Evolutionary conservation across 2,329 filamentous ascomycete species (phyloP), one percentile per base, ranked within the genome.

Genomic region (Colletotrichum eleusines): DNA sequence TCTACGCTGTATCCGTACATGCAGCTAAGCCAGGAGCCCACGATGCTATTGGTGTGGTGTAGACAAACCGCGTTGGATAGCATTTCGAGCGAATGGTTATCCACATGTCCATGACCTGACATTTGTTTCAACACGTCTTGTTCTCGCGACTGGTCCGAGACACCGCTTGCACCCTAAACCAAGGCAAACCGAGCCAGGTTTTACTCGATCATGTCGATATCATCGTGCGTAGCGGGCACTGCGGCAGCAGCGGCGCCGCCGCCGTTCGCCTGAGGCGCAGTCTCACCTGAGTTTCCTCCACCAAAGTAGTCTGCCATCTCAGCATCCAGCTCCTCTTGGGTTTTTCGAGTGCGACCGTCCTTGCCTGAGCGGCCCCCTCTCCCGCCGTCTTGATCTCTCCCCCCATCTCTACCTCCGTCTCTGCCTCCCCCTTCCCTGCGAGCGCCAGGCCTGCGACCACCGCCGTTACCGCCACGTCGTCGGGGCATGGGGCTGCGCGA

Each of bases 251-350:
- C 80, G 65, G 76, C 81, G 50, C 80, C 75, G 62, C 74, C 80
- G 40, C 77, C 78, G 68, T 79, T 76, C 8, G 77, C 73, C 33
- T 77, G 82, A 46, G 80, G 82, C n/a, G 77, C 80, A 62, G 77
- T 81, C 58, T 81, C 77, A 57, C 76, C 80, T 67, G 76, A 42
- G 51, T 58, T 61, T 61, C 76, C 78, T 33, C 83, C 84, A 38
- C 87, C 90, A 85, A 94, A 98, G 81, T 98, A 98, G 78, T 97
- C 94, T 38, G 91, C 94, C 95, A 98, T 98, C 82, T 98, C 95
- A n/a, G 93, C 94, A 79, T 98, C 95, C 50, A 98, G 85, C 79
- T 98, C 94, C 76, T 97, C 93, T 75, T 94, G 92, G 0, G 95
- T 97, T 87, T 97, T 97, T 81, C 90, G 92, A 2, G 90, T 86